Percentiles rank a stretch among this genome's conserved stretches.
These are phyloP conservation scores for Blastomyces percursus DNA, from an alignment of 2,329 filamentous ascomycete species.

Conservation along the genomic window DNA sequence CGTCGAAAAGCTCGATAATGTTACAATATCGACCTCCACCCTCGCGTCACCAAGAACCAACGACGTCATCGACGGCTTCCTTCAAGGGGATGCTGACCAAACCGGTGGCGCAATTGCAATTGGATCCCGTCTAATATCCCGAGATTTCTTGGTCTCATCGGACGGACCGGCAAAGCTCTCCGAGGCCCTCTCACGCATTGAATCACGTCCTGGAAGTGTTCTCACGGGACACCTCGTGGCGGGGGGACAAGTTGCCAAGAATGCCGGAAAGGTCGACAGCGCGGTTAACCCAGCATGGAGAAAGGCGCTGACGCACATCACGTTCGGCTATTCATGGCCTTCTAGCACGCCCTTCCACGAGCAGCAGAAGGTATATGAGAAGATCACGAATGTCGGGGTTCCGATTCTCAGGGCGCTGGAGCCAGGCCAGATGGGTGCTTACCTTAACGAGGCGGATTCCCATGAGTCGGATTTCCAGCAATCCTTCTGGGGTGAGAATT, in stretches of 20 bases:
- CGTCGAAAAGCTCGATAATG: conserved; percentile 13
- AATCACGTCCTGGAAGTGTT: conserved; percentile 13
- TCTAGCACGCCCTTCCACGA: conserved; percentile 18
- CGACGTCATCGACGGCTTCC: conserved; percentile 14
- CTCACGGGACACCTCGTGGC: conserved; percentile 24
- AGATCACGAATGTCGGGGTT: conserved; percentile 27
- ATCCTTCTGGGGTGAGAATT: conserved; percentile 35
- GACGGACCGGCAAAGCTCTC: conserved; percentile 23
- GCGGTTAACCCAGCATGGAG: conserved; percentile 7
- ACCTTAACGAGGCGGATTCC: conserved; percentile 31
- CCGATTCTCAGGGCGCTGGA: conserved; percentile 29
- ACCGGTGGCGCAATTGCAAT: conserved; percentile 19
- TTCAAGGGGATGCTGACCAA: conserved; percentile 16
- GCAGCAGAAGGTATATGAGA: conserved; percentile 28
- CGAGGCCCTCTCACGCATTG: conserved; percentile 24
- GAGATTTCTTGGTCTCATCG: conserved; percentile 22
- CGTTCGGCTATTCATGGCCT: conserved; percentile 26
- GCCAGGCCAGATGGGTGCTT: conserved; percentile 27
- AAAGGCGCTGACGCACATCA: conserved; percentile 2
- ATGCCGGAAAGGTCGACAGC: conserved; percentile 26
- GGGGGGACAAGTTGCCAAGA: conserved; percentile 29
- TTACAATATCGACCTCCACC: conserved; percentile 14
- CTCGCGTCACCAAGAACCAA: conserved; percentile 16
- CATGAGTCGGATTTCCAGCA: conserved; percentile 31
- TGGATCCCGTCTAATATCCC: conserved; percentile 26